Percentiles rank a stretch among this genome's conserved stretches.
Evolutionary conservation across 2,329 filamentous ascomycete genomes (phyloP).

Genomic region (Colletotrichum phormii): DNA sequence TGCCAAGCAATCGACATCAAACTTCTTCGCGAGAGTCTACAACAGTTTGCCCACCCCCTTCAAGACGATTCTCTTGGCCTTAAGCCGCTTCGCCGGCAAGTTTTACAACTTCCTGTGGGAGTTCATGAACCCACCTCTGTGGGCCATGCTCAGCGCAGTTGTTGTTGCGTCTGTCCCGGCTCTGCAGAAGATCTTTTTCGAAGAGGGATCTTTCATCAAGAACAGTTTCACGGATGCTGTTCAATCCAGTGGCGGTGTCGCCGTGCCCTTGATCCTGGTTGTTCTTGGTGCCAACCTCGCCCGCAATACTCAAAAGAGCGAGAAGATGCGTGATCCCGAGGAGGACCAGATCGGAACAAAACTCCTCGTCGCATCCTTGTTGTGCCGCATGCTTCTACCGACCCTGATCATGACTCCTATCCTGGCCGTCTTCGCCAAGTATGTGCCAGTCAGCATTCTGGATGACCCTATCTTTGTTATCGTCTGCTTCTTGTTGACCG

Average conservation of each 20-base stretch:
- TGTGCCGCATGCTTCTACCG: constrained; percentile 93
- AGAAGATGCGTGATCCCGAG: constrained; percentile 73
- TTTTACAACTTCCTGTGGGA: constrained; percentile 79
- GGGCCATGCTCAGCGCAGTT: constrained; percentile 95
- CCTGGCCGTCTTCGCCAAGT: constrained; percentile 88
- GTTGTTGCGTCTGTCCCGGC: constrained; percentile 87
- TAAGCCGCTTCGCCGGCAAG: constrained; percentile 52
- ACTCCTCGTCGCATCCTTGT: constrained; percentile 84
- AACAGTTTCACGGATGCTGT: constrained; percentile 94
- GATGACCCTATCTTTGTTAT: constrained; percentile 99
- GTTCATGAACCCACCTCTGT: constrained; percentile 98
- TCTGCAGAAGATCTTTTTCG: constrained; percentile 88
- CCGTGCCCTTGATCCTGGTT: constrained; percentile 93
- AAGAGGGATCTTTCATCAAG: constrained; percentile 87
- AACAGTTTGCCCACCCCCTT: constrained; percentile 55
- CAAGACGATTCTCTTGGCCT: constrained; percentile 48
- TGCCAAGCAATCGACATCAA: constrained; percentile 40
- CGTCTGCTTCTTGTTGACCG: constrained; percentile 95
- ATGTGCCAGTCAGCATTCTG: constrained; percentile 90
- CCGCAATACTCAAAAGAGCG: constrained; percentile 83
- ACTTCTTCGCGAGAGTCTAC: constrained; percentile 44
- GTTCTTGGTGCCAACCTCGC: constrained; percentile 95
- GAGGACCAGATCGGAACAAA: constrained; percentile 77
- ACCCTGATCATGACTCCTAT: constrained; percentile 93
- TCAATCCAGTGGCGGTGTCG: constrained; percentile 86